Percentiles rank a stretch among this genome's conserved stretches.
Evolutionary conservation across 2,329 filamentous ascomycete species (phyloP).

Genomic region (Phyllosticta paracitricarpa): DNA sequence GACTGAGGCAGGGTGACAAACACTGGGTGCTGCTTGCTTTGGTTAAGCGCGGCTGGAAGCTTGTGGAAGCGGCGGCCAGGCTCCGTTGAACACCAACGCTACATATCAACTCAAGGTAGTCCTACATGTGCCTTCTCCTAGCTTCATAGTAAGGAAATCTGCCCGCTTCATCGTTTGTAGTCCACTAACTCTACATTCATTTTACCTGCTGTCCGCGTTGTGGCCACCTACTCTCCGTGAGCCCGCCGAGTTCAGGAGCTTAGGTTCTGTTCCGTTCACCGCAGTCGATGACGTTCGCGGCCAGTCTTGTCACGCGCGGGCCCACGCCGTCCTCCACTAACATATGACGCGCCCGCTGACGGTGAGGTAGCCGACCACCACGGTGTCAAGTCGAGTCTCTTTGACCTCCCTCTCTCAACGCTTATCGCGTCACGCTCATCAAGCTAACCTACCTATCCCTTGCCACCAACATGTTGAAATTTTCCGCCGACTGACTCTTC

Average conservation of each 20-base stretch:
- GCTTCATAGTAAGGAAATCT: no score
- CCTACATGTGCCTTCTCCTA: no score
- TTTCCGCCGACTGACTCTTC: neutral
- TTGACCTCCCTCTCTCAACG: neutral
- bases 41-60: constrained; percentile 4
- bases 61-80: constrained; percentile 5
- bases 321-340: neutral
- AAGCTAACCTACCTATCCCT: neutral
- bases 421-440: neutral
- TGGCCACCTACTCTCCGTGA: neutral
- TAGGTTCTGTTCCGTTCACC: no score
- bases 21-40: neutral
- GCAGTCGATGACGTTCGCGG: constrained; percentile 8
- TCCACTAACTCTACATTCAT: neutral
- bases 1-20: constrained; percentile 13
- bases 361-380: neutral
- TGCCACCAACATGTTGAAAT: neutral
- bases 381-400: neutral
- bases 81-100: neutral
- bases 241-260: neutral
- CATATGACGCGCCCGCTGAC: neutral
- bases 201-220: neutral
- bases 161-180: no score
- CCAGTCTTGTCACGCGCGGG: constrained; percentile 6
- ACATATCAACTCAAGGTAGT: no score